Evolutionary conservation across 2,329 filamentous ascomycete species (phyloP), one percentile per base, ranked within the genome.

Genomic region (Fusarium ambrosium): DNA sequence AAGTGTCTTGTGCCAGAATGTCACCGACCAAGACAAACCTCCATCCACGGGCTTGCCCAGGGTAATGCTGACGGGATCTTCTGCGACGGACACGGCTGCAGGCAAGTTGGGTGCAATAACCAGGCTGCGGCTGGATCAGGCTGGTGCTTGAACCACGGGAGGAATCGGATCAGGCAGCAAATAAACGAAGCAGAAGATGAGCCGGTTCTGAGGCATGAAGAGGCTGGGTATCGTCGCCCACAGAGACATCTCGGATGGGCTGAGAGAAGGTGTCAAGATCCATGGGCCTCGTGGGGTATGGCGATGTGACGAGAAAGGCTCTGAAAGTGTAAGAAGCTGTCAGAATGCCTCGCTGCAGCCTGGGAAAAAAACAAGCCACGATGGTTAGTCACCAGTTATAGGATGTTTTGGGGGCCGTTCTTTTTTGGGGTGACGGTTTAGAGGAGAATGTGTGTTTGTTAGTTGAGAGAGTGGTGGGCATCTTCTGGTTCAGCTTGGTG

Each of bases 41-140:
- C 55, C 3, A 37, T 61, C 39, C 45, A 53, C 18, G 59, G 58
- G 14, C 24, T 58, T 9, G 32, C 32, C 20, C 59, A 29, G 18
- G 53, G 29, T 4, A 58, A 53, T 14, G n/a, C 34, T 10, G 69
- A 61, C 13, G 53, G 39, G 7, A 24, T 68, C 4, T 78, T 75
- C 45, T 80, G 78, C 55, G 70, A 74, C 3, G 36, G 61, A 0
- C 79, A 80, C 59, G 61, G 64, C 13, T 80, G 79, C 27, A 62
- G 58, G 9, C 58, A 68, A 14, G 27, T 64, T 9, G 71, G 70
- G n/a, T 81, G 79, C 56, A 36, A 48, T 18, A 71, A 70, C 48
- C 64, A 62, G 48, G 64, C 61, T 27, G 14, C 22, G 20, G 64
- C 59, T 22, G 73, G 64, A 16, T 71, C 71, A 18, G 63, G 45